These are phyloP conservation scores for Ammopiptanthus mongolicus DNA, from an alignment of 306 rosid genomes.

Conservation along the genomic window DNA sequence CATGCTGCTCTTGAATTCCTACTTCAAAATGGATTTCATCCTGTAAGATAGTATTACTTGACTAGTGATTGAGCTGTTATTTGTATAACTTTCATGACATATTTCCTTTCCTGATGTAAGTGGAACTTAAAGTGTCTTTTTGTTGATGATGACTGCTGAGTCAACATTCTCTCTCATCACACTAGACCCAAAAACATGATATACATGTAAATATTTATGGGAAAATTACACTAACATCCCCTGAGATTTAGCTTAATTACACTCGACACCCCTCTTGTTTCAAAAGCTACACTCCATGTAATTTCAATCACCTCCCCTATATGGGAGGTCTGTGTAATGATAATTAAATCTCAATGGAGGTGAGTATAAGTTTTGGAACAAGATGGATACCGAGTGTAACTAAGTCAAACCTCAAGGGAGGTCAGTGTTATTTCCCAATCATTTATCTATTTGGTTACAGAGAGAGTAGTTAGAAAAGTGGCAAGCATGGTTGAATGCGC, in stretches of 20 bases:
- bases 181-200: background rate
- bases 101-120: background rate
- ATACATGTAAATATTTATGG: background rate
- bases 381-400: too few relatives aligned
- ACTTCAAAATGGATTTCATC: constrained; percentile 77
- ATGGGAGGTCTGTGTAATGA: too few relatives aligned
- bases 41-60: constrained; percentile 54
- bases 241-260: too few relatives aligned
- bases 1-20: constrained; percentile 93
- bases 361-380: too few relatives aligned
- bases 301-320: too few relatives aligned
- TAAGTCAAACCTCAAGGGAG: too few relatives aligned
- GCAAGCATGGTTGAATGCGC: background rate
- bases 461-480: background rate
- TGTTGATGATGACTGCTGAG: background rate
- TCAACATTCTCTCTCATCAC: background rate
- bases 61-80: background rate
- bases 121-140: background rate
- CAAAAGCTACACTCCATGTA: too few relatives aligned
- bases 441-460: background rate
- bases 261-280: too few relatives aligned
- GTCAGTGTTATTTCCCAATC: too few relatives aligned
- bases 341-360: too few relatives aligned
- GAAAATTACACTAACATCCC: too few relatives aligned
- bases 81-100: background rate